Evolutionary conservation across 208 protist species (phyloP).

Genomic region (Acanthamoeba healyi): DNA sequence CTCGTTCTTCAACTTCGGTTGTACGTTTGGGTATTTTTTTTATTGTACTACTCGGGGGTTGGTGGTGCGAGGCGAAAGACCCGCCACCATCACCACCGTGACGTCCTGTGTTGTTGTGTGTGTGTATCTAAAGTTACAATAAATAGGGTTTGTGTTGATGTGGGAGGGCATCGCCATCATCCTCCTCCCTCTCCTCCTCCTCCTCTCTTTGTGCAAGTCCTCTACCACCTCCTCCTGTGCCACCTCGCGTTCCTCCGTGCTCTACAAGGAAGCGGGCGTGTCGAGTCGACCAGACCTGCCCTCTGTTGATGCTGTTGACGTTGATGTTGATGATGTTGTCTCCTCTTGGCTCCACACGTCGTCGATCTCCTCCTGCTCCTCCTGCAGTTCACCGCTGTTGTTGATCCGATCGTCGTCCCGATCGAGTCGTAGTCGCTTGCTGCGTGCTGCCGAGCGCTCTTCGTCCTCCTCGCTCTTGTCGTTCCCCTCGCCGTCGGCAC

Average conservation of each 20-base stretch:
- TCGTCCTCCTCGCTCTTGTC: constrained; percentile 37
- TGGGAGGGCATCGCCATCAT: not conserved
- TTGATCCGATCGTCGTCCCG: not conserved
- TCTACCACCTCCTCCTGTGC: not conserved
- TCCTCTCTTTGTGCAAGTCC: not conserved
- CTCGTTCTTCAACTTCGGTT: too few relatives aligned
- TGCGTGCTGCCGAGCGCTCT: not conserved
- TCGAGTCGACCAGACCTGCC: not conserved
- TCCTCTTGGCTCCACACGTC: not conserved
- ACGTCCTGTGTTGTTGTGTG: too few relatives aligned
- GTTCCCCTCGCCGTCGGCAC: not conserved
- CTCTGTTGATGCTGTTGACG: not conserved
- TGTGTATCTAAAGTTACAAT: constrained; percentile 46
- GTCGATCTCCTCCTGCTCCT: too few relatives aligned
- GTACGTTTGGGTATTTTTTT: too few relatives aligned
- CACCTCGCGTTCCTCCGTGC: not conserved
- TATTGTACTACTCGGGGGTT: too few relatives aligned
- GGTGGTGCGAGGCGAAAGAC: too few relatives aligned
- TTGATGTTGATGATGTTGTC: not conserved
- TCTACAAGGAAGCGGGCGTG: not conserved
- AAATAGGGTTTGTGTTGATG: too few relatives aligned
- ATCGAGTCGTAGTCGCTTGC: not conserved
- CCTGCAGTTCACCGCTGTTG: too few relatives aligned
- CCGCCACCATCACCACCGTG: too few relatives aligned
- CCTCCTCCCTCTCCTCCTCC: not conserved